Evolutionary conservation across 345 rosid genomes (phyloP), one percentile per base, ranked within the genome.

Genomic region (Draba incana): DNA sequence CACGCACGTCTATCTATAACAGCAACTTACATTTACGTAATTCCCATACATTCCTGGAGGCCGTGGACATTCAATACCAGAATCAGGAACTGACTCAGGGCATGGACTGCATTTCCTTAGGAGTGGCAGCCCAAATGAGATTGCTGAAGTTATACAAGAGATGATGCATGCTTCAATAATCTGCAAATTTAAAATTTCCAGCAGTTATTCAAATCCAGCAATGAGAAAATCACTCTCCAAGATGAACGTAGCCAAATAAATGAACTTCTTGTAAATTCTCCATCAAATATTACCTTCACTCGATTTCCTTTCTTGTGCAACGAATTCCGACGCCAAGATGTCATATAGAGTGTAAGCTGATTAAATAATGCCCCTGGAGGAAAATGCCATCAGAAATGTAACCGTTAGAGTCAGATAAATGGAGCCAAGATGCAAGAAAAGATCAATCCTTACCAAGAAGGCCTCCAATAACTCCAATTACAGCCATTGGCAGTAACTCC

Each of bases 1-100:
- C 45, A 56, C 16, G 23, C 46, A 56, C 27, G 10, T 31, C 52
- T 63, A 43, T 48, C 16, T 16, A 66, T 77, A 52, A 66, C 10
- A 31, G 47, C 47, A 51, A 53, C 92, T 79, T 85, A 94, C 99
- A 78, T 87, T 87, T 39, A 91, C 99, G 72, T 94, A 94, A 77
- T 94, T 94, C 41, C 99, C 99, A 63, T 86, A 83, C 92, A 80
- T 86, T 75, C 99, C 99, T 6, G 99, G 99, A 77, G 92, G 82
- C 52, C 84, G 65, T 38, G 99, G 97, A 71, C 99, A 94, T 75
- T 84, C 88, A 69, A 91, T 83, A 53, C 87, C 86, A 72, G 96
- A 81, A 13, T 79, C 86, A 53, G 90, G 39, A 80, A 82, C 92
- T 35, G 85, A 53, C 52, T 83, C 91, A 23, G 99, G 99, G 82